Base-by-base conservation (phyloP, 2,329 filamentous ascomycete species). In the Epichloe gansuensis region DNA sequence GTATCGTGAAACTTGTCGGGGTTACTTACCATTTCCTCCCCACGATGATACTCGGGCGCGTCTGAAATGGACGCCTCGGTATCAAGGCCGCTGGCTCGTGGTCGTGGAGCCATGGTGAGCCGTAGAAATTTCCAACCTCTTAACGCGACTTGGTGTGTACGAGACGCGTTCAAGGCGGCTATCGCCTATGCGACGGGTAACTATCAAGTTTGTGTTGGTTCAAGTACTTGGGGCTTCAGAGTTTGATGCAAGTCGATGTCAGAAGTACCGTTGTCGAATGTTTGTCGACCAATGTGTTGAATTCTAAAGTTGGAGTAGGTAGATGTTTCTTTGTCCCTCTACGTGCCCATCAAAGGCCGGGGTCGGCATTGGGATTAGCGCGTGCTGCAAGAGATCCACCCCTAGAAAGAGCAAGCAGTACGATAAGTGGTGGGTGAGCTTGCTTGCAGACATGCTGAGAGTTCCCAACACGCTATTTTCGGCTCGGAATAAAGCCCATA, bases 51-150 rank as follows among this genome's bases (percentile, higher is more conserved):
- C 21, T 76, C 75, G 27, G 75, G 75, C 51, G 73, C 76, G 64
- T 84, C 81, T 43, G 72, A 74, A 77, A 82, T 83, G 54, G 80
- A 81, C 68, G 77, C 77, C 72, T 82, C 78, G 39, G 73, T 73
- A 57, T 82, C 77, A 59, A 70, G 74, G 61, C 69, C 79, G 62
- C 69, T 71, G 62, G 69, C 70, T 65, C 71, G 72, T 57, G 74
- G 72, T 60, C 76, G 74, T 57, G 77, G 75, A 62, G 78, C 75
- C 77, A 78, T 81, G 60, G 60, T 67, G 63, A 63, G 54, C 56
- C 57, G 56, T 58, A 43, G 52, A 51, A 49, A 25, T 36, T 44
- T 55, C 49, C 58, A 64, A 66, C 68, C 72, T 73, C 71, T 74
- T 68, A 71, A 78, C 76, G 75, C 75, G 76, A 77, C 74, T 71